phyloP scores from a whole-genome alignment of 306 rosid species.

The Rubus idaeus region DNA sequence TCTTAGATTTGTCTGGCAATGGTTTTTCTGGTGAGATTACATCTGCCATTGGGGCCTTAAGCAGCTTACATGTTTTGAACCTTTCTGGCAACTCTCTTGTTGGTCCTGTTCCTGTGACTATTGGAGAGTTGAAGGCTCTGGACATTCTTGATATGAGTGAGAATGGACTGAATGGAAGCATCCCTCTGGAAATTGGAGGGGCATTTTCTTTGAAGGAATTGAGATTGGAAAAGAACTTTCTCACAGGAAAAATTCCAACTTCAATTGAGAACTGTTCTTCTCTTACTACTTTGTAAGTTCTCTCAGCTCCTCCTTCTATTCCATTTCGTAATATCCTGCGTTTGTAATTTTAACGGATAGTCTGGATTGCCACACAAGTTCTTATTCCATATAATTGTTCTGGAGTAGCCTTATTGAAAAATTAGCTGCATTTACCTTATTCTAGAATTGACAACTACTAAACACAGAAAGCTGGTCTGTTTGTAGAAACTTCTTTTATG shows the following conservation, averaged over 20 bases:
- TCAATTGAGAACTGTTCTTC: slow-evolving; percentile 75
- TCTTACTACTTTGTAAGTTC: slow-evolving; percentile 74
- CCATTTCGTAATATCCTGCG: slow-evolving; percentile 6
- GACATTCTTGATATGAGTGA: slow-evolving; percentile 67
- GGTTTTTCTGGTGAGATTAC: slow-evolving; percentile 70
- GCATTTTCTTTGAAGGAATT: slow-evolving; percentile 62
- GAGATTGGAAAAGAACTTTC: slow-evolving; percentile 64
- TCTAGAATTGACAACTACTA: not conserved
- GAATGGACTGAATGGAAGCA: slow-evolving; percentile 72
- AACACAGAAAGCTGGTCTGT: not conserved
- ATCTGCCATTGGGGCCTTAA: slow-evolving; percentile 50
- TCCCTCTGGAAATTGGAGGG: slow-evolving; percentile 71
- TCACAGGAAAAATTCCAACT: slow-evolving; percentile 61
- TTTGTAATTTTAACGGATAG: not conserved
- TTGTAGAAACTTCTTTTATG: not conserved
- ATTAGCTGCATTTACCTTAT: not conserved
- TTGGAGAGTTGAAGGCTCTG: slow-evolving; percentile 64
- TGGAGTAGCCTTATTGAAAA: slow-evolving; percentile 11
- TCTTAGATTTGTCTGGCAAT: slow-evolving; percentile 78
- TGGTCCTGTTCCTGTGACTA: slow-evolving; percentile 62
- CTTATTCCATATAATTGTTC: slow-evolving; percentile 5
- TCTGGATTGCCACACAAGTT: not conserved
- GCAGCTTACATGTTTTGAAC: slow-evolving; percentile 65
- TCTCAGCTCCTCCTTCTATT: slow-evolving; percentile 18
- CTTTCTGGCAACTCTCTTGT: slow-evolving; percentile 64